Conservation (phyloP, 2,329 filamentous ascomycete genomes). For the Ophiostoma fasciatum region DNA sequence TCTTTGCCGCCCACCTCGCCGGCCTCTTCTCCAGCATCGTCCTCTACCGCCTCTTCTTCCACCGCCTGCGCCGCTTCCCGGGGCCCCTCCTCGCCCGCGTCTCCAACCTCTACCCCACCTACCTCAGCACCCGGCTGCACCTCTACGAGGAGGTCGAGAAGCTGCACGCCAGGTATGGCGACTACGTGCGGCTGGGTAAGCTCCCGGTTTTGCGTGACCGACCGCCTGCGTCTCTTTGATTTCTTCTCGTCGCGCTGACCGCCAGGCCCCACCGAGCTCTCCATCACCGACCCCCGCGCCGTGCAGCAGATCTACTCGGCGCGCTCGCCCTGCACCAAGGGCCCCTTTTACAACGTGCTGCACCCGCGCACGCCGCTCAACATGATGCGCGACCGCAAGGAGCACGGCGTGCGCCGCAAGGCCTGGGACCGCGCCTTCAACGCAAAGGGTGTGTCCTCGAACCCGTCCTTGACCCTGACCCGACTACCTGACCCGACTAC, state of each 20-base stretch:
- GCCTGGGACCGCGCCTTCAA: constrained; percentile 11
- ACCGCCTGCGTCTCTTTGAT: no score
- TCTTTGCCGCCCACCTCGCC: neutral
- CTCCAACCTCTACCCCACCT: constrained; percentile 2
- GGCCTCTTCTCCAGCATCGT: constrained; percentile 7
- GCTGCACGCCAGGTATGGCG: constrained; percentile 5
- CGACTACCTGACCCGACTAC: no score
- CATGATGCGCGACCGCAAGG: constrained; percentile 9
- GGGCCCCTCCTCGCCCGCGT: constrained; percentile 7
- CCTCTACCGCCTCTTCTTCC: constrained; percentile 10
- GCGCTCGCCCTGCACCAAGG: constrained; percentile 7
- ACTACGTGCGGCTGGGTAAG: constrained; percentile 7
- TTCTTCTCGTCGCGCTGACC: neutral
- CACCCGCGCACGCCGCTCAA: constrained; percentile 10
- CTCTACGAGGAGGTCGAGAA: constrained; percentile 1
- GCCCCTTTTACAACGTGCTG: constrained; percentile 11
- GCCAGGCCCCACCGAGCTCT: constrained; percentile 10
- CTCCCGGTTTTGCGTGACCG: neutral
- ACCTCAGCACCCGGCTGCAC: constrained; percentile 1
- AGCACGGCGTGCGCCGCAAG: constrained; percentile 9
- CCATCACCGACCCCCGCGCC: constrained; percentile 2
- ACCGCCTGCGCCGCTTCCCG: constrained; percentile 8
- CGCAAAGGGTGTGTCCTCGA: neutral
- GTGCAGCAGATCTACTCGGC: constrained; percentile 5
- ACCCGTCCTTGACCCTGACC: neutral